Base-by-base conservation (phyloP, 2,329 filamentous ascomycete species). In the Hypoxylon sp. region DNA sequence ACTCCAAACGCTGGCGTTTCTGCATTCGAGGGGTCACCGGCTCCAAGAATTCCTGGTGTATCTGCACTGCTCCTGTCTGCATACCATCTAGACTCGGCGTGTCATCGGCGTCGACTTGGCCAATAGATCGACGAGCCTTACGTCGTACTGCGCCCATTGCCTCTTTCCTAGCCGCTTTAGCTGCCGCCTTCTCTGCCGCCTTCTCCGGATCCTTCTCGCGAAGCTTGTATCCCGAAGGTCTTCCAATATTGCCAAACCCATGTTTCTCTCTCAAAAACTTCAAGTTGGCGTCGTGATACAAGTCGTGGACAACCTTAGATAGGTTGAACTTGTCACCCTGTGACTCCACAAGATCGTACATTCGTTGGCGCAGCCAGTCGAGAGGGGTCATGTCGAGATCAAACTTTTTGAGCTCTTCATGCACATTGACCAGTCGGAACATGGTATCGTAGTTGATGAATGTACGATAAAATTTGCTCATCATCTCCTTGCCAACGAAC, bases 171-270 rank as follows among this genome's bases (percentile, higher is more conserved):
- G 67, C 54, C 58, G 73, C 76, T 60, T 76, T 78, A 17, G 67
- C 56, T 8, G 65, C 58, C 15, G 64, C 60, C 68, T 73, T 47
- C 22, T 47, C 24, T 8, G 65, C 58, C 11, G 64, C 60, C 68
- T 73, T 72, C 32, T 70, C 69, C 6, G 70, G 69, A 19, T 77
- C 76, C 63, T 79, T 82, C 65, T 80, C 79, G 3, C 79, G 80
- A 4, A 77, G 64, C 56, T 76, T 76, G 62, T 75, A 41, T 24
- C 74, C 74, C 2, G 83, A 84, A 0, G 85, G 85, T 0, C 85
- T 78, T 6, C 85, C 85, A 6, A 87, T 87, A 65, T 84, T 87
- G 50, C 84, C 83, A 62, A 82, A 86, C 0, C 85, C 85, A 60
- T 83, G 82, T 74, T 84, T 84, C 22, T 77, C 73, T 6, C 85